Conservation (phyloP, 2,329 filamentous ascomycete genomes). For the Zasmidium angulare region DNA sequence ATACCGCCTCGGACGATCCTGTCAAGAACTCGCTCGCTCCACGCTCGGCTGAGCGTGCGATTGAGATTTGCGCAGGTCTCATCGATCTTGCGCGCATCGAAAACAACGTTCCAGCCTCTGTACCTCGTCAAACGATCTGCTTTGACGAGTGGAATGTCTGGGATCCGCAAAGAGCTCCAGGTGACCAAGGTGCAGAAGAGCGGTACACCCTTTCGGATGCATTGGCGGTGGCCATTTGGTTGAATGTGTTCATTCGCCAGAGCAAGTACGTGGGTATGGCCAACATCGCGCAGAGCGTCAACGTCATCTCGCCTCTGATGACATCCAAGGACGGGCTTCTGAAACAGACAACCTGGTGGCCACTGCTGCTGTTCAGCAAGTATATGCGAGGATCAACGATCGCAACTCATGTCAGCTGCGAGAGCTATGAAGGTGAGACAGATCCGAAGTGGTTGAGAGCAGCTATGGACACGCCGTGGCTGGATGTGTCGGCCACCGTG, state of each 20-base stretch:
- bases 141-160: conserved; percentile 87
- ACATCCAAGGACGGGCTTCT: conserved; percentile 63
- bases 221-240: conserved; percentile 70
- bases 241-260: conserved; percentile 76
- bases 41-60: conserved; percentile 68
- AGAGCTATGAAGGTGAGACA: conserved; percentile 66
- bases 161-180: conserved; percentile 70
- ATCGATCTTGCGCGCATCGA: conserved; percentile 74
- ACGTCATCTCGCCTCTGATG: conserved; percentile 76
- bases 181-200: conserved; percentile 71
- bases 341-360: conserved; percentile 76
- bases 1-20: conserved; percentile 59
- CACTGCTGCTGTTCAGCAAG: conserved; percentile 65
- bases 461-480: conserved; percentile 66
- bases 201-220: conserved; percentile 73
- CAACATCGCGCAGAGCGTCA: conserved; percentile 74
- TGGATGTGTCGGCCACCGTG: conserved; percentile 66
- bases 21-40: conserved; percentile 62
- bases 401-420: conserved; percentile 62
- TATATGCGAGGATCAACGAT: conserved; percentile 74
- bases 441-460: conserved; percentile 64
- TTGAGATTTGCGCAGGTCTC: conserved; percentile 65
- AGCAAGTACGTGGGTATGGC: conserved; percentile 72
- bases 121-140: conserved; percentile 69
- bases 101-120: conserved; percentile 59